These are phyloP conservation scores for Litsea cubeba DNA, from an alignment of 164 flowering plant genomes.

Conservation along the genomic window DNA sequence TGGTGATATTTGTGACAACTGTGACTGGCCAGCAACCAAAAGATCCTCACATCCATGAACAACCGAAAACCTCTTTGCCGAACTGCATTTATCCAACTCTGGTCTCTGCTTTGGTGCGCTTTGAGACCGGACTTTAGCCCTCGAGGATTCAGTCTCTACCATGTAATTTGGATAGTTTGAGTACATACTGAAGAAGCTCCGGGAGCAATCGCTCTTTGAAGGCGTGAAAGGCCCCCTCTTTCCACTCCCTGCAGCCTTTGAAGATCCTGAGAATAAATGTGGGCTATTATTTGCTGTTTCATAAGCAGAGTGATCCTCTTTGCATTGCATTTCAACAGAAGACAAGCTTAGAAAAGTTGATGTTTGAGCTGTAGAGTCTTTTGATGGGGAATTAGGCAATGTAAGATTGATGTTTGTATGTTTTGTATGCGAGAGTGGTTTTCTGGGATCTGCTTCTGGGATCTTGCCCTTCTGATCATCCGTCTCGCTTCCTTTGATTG, in stretches of 20 bases:
- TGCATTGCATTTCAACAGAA: constrained; percentile 37
- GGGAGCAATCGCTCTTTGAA: constrained; percentile 47
- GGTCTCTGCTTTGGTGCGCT: constrained; percentile 82
- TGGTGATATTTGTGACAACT: constrained; percentile 4
- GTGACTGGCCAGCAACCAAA: background rate
- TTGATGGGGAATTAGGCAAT: constrained; percentile 38
- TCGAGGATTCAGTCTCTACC: constrained; percentile 78
- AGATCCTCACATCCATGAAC: constrained; percentile 13
- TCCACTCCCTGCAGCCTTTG: constrained; percentile 33
- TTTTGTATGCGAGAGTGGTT: constrained; percentile 38
- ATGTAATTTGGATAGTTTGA: constrained; percentile 68
- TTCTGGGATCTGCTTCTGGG: constrained; percentile 74
- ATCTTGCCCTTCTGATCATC: constrained; percentile 62
- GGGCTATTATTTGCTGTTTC: constrained; percentile 57
- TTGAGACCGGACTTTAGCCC: constrained; percentile 73
- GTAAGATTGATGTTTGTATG: constrained; percentile 16
- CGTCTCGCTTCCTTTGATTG: constrained; percentile 12
- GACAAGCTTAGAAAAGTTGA: constrained; percentile 31
- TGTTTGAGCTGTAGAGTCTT: constrained; percentile 31
- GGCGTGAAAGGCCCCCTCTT: constrained; percentile 52
- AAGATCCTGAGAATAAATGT: constrained; percentile 38
- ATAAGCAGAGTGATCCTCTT: constrained; percentile 25
- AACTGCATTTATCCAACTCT: constrained; percentile 41
- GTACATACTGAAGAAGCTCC: constrained; percentile 40
- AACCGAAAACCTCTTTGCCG: constrained; percentile 28